phyloP scores from a whole-genome alignment of 2,329 filamentous ascomycete genomes.

The Graphilbum ipis-grandicollis region DNA sequence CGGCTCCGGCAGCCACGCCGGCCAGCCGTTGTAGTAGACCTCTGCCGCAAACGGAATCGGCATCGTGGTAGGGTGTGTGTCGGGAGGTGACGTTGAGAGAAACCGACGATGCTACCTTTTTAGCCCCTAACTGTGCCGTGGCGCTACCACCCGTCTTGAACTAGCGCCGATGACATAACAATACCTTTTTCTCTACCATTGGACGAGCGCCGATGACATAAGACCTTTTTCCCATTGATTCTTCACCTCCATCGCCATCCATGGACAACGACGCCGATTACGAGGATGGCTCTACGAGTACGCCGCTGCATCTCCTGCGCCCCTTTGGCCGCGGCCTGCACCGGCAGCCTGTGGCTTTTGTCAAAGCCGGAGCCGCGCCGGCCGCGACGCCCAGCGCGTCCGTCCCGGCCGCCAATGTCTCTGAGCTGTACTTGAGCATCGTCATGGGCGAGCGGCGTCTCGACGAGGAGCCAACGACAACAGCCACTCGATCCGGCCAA shows the following conservation, averaged over 20 bases:
- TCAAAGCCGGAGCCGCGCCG: constrained; percentile 25
- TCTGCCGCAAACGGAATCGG: constrained; percentile 33
- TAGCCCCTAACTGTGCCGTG: too few relatives aligned
- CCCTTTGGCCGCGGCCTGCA: constrained; percentile 40
- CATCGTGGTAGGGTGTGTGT: constrained; percentile 20
- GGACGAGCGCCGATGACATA: too few relatives aligned
- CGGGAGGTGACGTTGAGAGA: too few relatives aligned
- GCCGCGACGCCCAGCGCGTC: constrained; percentile 10
- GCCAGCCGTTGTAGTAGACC: constrained; percentile 28
- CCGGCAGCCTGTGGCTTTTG: constrained; percentile 36
- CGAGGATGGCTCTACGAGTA: constrained; percentile 17
- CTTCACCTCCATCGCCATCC: not conserved
- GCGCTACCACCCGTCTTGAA: too few relatives aligned
- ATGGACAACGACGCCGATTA: not conserved
- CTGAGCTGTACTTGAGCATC: constrained; percentile 49
- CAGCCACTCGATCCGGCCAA: too few relatives aligned
- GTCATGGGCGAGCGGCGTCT: constrained; percentile 20
- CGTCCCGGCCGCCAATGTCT: constrained; percentile 18
- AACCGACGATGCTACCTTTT: too few relatives aligned
- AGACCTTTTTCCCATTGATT: too few relatives aligned
- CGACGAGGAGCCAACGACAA: not conserved
- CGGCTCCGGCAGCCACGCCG: constrained; percentile 27
- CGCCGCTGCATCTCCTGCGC: constrained; percentile 33
- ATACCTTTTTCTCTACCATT: too few relatives aligned
- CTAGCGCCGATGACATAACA: too few relatives aligned